A percentile compares a stretch with the other conserved stretches of the same genome.
phyloP scores from a whole-genome alignment of 2,329 filamentous ascomycete species.

The Diaporthe humulicola region DNA sequence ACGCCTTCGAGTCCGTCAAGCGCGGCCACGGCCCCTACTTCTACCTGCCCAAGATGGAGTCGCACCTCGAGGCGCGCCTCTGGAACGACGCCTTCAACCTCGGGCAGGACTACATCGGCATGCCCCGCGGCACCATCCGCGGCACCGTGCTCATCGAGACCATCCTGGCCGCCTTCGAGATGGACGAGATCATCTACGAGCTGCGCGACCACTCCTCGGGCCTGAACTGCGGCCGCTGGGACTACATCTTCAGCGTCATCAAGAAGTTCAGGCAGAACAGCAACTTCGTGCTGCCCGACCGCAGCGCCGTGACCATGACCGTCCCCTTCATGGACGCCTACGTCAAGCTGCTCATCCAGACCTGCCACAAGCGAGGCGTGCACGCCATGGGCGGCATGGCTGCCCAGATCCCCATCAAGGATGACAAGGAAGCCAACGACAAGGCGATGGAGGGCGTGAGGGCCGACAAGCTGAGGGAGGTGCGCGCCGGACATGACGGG shows the following conservation, averaged over 20 bases:
- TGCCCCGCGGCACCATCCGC: conserved; percentile 91
- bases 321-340: conserved; percentile 99
- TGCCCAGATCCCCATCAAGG: conserved; percentile 98
- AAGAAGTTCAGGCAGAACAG: conserved; percentile 98
- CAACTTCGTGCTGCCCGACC: conserved; percentile 93
- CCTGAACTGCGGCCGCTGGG: conserved; percentile 98
- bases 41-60: conserved; percentile 98
- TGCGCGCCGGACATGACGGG: conserved; percentile 93
- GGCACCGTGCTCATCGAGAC: conserved; percentile 98
- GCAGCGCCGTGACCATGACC: conserved; percentile 94
- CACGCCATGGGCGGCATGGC: conserved; percentile 99
- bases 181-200: conserved; percentile 99
- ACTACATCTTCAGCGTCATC: conserved; percentile 99
- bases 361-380: conserved; percentile 95
- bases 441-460: conserved; percentile 93
- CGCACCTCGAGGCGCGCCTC: conserved; percentile 93
- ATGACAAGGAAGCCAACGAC: conserved; percentile 90
- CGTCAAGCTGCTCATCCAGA: conserved; percentile 95
- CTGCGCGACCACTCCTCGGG: conserved; percentile 96
- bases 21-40: conserved; percentile 94
- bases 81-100: conserved; percentile 99
- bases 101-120: conserved; percentile 90
- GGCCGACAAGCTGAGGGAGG: conserved; percentile 96
- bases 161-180: conserved; percentile 97
- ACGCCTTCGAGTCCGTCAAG: conserved; percentile 88